Evolutionary conservation across 176 grass and related monocot species (phyloP).

Genomic region (Phoenix dactylifera): DNA sequence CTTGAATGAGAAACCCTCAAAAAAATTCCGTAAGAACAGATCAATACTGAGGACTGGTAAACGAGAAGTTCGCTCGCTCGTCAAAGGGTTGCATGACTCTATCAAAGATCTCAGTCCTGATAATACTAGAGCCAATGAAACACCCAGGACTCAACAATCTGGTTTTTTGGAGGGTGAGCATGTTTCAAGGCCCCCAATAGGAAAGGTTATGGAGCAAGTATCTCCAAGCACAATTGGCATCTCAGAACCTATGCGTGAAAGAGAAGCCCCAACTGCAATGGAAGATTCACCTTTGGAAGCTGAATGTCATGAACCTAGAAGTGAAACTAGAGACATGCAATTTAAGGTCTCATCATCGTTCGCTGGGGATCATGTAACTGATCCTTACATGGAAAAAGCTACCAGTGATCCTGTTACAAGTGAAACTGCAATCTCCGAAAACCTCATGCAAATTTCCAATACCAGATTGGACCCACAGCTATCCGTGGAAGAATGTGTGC

Average conservation of each 20-base stretch:
- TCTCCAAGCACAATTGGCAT: background rate
- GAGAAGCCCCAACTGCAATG: background rate
- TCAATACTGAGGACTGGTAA: slow-evolving; percentile 2
- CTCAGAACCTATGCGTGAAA: background rate
- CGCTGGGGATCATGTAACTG: slow-evolving; percentile 23
- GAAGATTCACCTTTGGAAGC: slow-evolving; percentile 7
- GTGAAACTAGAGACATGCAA: slow-evolving; percentile 31
- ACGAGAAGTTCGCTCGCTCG: slow-evolving; percentile 2
- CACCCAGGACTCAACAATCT: too few relatives aligned
- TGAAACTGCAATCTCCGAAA: slow-evolving; percentile 29
- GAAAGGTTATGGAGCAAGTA: too few relatives aligned
- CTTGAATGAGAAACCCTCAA: background rate
- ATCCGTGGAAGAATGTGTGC: background rate
- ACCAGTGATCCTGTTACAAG: slow-evolving; percentile 3
- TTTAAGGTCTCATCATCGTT: slow-evolving; percentile 10
- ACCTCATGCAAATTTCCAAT: slow-evolving; percentile 5
- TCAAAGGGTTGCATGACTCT: background rate
- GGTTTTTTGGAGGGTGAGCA: too few relatives aligned
- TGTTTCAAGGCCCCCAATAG: too few relatives aligned
- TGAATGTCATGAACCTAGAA: slow-evolving; percentile 15
- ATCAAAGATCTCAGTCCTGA: background rate
- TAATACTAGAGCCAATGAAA: background rate
- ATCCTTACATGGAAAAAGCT: background rate
- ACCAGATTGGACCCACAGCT: background rate
- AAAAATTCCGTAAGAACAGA: slow-evolving; percentile 14